Conservation (phyloP, 495 filamentous ascomycete genomes). For the Durotheca rogersii region DNA sequence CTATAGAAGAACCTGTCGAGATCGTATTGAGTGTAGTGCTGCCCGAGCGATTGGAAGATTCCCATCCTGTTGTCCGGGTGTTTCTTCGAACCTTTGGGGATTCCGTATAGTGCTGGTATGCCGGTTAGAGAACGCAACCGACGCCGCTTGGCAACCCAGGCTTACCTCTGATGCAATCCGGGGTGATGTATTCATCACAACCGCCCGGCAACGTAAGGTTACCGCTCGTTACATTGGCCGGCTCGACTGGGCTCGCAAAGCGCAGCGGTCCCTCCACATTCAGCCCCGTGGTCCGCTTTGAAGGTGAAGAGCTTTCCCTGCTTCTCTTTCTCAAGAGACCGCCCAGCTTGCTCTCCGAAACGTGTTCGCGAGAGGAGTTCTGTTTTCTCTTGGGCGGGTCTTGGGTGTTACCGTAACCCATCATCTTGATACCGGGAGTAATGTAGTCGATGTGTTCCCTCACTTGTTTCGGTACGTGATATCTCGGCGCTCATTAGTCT, state of each 20-base stretch:
- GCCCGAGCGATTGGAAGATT: slow-evolving; percentile 36
- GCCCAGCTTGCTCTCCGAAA: slow-evolving; percentile 15
- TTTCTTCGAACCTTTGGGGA: slow-evolving; percentile 32
- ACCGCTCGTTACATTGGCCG: slow-evolving; percentile 20
- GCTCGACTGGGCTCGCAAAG: slow-evolving; percentile 23
- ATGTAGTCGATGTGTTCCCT: slow-evolving; percentile 59
- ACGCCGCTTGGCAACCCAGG: background rate
- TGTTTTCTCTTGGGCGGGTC: slow-evolving; percentile 8
- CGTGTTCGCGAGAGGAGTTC: slow-evolving; percentile 3
- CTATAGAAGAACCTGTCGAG: slow-evolving; percentile 59
- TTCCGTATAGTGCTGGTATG: slow-evolving; percentile 29
- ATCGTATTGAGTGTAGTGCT: slow-evolving; percentile 53
- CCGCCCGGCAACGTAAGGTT: slow-evolving; percentile 27
- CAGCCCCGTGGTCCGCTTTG: slow-evolving; percentile 12
- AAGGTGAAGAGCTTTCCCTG: background rate
- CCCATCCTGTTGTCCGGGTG: slow-evolving; percentile 35
- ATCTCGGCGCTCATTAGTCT: slow-evolving; percentile 36
- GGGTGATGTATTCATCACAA: slow-evolving; percentile 34
- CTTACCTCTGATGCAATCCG: slow-evolving; percentile 36
- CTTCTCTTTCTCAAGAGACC: slow-evolving; percentile 24
- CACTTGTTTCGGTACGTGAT: slow-evolving; percentile 55
- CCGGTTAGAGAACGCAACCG: background rate
- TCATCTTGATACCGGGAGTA: slow-evolving; percentile 56
- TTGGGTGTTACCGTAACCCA: slow-evolving; percentile 32
- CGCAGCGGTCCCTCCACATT: slow-evolving; percentile 24